Percentiles rank a stretch among this genome's conserved stretches.
These are phyloP conservation scores for Barbarea vulgaris DNA, from an alignment of 345 rosid genomes.

Conservation along the genomic window DNA sequence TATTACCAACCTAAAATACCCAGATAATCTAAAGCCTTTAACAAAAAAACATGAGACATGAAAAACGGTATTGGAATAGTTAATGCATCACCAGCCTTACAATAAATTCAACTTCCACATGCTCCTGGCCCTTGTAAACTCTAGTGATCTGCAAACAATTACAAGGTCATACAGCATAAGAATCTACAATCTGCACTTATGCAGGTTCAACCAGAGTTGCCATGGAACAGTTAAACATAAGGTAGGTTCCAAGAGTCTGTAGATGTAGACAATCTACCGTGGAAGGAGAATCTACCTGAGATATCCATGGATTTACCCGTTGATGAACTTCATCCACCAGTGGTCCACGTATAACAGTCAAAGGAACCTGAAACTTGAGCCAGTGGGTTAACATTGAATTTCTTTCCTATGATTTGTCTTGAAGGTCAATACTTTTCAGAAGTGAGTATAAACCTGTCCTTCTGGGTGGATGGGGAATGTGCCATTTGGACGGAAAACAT, in stretches of 20 bases:
- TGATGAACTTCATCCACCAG: slow-evolving; percentile 87
- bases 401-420: slow-evolving; percentile 11
- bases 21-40: slow-evolving; percentile 18
- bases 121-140: slow-evolving; percentile 82
- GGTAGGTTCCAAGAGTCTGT: slow-evolving; percentile 16
- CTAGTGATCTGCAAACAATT: slow-evolving; percentile 63
- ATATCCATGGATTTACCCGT: slow-evolving; percentile 77
- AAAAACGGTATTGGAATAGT: slow-evolving; percentile 12
- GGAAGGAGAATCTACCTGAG: slow-evolving; percentile 60
- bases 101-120: slow-evolving; percentile 91
- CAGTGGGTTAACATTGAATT: slow-evolving; percentile 8
- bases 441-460: slow-evolving; percentile 56
- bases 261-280: slow-evolving; percentile 1
- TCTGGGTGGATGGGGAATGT: slow-evolving; percentile 59
- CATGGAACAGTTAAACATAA: background rate
- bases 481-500: slow-evolving; percentile 94
- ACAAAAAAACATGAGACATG: slow-evolving; percentile 12
- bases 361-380: slow-evolving; percentile 58
- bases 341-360: slow-evolving; percentile 72
- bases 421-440: slow-evolving; percentile 12
- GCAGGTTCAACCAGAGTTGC: slow-evolving; percentile 18
- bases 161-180: slow-evolving; percentile 22
- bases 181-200: slow-evolving; percentile 19
- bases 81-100: slow-evolving; percentile 52
- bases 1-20: slow-evolving; percentile 60